Evolutionary conservation across 2,329 filamentous ascomycete genomes (phyloP).

Genomic region (Furcasterigmium furcatum): DNA sequence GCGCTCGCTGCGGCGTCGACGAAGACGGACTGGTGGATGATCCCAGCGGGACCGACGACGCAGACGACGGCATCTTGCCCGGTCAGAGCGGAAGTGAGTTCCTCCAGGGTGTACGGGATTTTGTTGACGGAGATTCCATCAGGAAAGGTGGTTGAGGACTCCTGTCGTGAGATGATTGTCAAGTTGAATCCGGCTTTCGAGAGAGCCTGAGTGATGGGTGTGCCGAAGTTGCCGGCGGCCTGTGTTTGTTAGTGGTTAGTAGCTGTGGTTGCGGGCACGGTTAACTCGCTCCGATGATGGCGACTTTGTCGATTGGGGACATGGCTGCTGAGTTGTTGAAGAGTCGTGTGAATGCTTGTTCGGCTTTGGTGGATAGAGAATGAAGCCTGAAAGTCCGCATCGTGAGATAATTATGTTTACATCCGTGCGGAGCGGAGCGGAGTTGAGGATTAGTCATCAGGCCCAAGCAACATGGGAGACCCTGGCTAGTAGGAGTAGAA

Average conservation of each 20-base stretch:
- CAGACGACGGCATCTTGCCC: conserved; percentile 21
- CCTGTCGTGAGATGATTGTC: conserved; percentile 44
- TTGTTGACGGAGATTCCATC: conserved; percentile 29
- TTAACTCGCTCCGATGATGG: conserved; percentile 19
- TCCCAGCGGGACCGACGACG: background rate
- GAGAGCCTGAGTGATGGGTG: conserved; percentile 30
- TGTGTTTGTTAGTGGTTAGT: background rate
- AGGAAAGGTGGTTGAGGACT: conserved; percentile 36
- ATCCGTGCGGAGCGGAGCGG: too few species aligned
- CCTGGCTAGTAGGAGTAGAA: too few species aligned
- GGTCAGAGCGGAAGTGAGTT: conserved; percentile 20
- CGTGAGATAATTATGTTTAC: too few species aligned
- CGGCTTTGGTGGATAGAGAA: too few species aligned
- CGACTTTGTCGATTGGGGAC: conserved; percentile 17
- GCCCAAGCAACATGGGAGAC: too few species aligned
- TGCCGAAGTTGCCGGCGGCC: conserved; percentile 31
- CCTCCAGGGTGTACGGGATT: conserved; percentile 44
- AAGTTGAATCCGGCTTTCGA: conserved; percentile 42
- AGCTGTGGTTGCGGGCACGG: background rate
- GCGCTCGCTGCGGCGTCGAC: conserved; percentile 22
- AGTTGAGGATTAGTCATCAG: too few species aligned
- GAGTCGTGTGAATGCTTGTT: too few species aligned
- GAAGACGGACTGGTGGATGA: background rate
- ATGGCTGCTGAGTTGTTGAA: background rate
- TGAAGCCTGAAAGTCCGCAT: too few species aligned